A percentile compares a stretch with the other conserved stretches of the same genome.
Evolutionary conservation across 164 flowering plant genomes (phyloP).

Genomic region (Magnolia changhungtana): DNA sequence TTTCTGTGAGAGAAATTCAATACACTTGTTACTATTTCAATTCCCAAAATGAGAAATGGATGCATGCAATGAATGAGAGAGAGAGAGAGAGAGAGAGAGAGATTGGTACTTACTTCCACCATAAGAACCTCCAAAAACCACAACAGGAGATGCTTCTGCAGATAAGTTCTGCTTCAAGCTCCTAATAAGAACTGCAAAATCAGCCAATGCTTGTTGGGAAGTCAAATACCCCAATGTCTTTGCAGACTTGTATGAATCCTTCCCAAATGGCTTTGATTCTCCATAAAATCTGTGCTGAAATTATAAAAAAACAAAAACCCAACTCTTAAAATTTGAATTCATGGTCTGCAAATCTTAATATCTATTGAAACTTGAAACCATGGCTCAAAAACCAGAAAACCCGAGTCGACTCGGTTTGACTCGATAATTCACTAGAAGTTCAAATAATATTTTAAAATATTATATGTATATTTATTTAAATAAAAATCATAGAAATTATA

Average conservation of each 20-base stretch:
- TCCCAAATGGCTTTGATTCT: constrained; percentile 58
- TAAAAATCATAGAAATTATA: no score
- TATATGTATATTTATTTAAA: background rate
- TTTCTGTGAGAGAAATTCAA: no score
- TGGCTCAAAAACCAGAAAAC: background rate
- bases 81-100: background rate
- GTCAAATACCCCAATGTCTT: constrained; percentile 49
- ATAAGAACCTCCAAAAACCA: constrained; percentile 67
- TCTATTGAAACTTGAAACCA: background rate
- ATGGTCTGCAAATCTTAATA: no score
- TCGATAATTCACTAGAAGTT: no score
- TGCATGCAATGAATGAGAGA: background rate
- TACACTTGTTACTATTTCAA: no score
- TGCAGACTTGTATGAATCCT: constrained; percentile 40
- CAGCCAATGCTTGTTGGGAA: constrained; percentile 64
- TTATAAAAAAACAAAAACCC: background rate
- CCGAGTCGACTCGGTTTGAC: no score
- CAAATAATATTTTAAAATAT: no score
- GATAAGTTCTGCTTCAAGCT: constrained; percentile 56
- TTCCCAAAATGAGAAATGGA: no score
- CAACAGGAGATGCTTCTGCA: constrained; percentile 55
- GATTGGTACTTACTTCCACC: constrained; percentile 40
- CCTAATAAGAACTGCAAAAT: constrained; percentile 47
- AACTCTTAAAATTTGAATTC: background rate
- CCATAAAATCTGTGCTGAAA: constrained; percentile 63